These are phyloP conservation scores for Emmonsiellopsis sp. DNA, from an alignment of 2,329 filamentous ascomycete species.

Conservation along the genomic window DNA sequence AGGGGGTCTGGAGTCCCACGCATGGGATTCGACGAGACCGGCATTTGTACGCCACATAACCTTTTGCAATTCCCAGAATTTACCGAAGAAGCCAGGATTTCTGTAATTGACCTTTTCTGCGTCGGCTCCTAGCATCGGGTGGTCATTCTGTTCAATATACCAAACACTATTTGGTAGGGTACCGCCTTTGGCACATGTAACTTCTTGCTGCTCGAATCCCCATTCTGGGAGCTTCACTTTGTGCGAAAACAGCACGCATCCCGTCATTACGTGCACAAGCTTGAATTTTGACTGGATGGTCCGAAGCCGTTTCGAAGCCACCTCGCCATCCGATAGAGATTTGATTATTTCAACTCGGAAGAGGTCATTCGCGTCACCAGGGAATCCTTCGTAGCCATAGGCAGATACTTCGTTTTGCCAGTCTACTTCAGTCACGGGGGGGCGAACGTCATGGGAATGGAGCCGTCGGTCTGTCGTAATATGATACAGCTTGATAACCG, in stretches of 20 bases:
- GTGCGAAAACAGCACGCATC: conserved; percentile 92
- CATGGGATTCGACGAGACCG: conserved; percentile 88
- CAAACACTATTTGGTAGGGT: conserved; percentile 94
- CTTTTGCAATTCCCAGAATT: conserved; percentile 93
- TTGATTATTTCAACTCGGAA: conserved; percentile 95
- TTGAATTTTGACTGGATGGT: conserved; percentile 97
- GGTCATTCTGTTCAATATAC: conserved; percentile 89
- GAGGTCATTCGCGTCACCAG: conserved; percentile 91
- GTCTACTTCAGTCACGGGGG: conserved; percentile 75
- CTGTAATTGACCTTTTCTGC: conserved; percentile 95
- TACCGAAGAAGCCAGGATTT: conserved; percentile 89
- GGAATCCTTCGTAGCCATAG: conserved; percentile 94
- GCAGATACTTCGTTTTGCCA: conserved; percentile 97
- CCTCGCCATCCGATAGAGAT: conserved; percentile 67
- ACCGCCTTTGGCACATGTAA: conserved; percentile 88
- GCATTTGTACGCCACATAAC: conserved; percentile 99
- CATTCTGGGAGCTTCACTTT: conserved; percentile 98
- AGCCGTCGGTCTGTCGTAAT: conserved; percentile 73
- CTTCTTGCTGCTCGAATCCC: conserved; percentile 97
- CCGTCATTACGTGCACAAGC: conserved; percentile 92
- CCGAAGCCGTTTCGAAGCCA: conserved; percentile 74
- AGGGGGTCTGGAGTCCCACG: conserved; percentile 90
- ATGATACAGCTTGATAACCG: conserved; percentile 77
- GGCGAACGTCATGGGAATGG: conserved; percentile 79
- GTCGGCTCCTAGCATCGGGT: conserved; percentile 63